Conservation (phyloP, 1,284 basidiomycete genomes). For the Ustilago esculenta region DNA sequence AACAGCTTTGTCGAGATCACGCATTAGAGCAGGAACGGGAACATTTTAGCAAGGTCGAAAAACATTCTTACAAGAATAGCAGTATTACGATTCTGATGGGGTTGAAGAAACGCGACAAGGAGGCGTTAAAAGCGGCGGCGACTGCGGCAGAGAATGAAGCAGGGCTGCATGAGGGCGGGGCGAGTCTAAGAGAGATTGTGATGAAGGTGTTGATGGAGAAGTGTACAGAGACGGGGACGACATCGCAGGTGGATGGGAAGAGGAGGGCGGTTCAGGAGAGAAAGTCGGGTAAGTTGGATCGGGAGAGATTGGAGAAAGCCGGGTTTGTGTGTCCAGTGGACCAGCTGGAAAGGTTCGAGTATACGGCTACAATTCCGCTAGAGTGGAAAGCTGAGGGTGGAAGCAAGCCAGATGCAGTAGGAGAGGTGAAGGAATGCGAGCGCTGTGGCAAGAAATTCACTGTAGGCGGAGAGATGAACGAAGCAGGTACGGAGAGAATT, state of each 20-base stretch:
- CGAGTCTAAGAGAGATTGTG: conserved; percentile 10
- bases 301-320: conserved; percentile 33
- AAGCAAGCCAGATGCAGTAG: conserved; percentile 38
- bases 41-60: conserved; percentile 36
- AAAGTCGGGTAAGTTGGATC: conserved; percentile 34
- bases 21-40: conserved; percentile 48
- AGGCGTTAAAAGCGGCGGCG: conserved; percentile 18
- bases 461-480: conserved; percentile 48
- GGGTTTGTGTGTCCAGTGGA: conserved; percentile 52
- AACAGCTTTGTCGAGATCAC: conserved; percentile 34
- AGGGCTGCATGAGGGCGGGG: background rate
- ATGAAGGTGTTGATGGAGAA: conserved; percentile 9
- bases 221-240: conserved; percentile 55
- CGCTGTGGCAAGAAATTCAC: conserved; percentile 55
- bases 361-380: conserved; percentile 37
- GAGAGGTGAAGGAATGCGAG: conserved; percentile 54
- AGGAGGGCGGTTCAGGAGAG: conserved; percentile 21
- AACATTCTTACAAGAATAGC: conserved; percentile 48
- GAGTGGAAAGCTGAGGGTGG: conserved; percentile 47
- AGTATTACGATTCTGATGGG: conserved; percentile 49
- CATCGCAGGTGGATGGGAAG: conserved; percentile 47
- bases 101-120: conserved; percentile 49
- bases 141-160: conserved; percentile 15
- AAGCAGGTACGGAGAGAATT: conserved; percentile 19
- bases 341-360: conserved; percentile 50